Conservation (phyloP, 768 basidiomycete species). For the Kwoniella sp. region DNA sequence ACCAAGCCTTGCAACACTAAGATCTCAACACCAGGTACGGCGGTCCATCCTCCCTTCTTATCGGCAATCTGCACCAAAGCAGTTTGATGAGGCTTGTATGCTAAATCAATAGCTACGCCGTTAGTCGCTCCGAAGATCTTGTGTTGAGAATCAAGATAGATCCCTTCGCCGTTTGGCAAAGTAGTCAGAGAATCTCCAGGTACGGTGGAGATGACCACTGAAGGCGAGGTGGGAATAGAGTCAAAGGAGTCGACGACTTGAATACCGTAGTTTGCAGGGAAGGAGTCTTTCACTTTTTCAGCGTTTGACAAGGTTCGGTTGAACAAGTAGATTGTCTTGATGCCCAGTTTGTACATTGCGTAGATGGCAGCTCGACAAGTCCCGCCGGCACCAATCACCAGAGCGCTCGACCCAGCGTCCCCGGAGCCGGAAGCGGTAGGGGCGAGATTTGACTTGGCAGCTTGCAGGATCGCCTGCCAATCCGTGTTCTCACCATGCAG, state of each 20-base stretch:
- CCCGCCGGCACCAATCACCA: slow-evolving; percentile 94
- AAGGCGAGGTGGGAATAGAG: slow-evolving; percentile 58
- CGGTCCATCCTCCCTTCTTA: slow-evolving; percentile 40
- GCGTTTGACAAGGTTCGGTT: slow-evolving; percentile 82
- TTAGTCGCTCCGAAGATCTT: slow-evolving; percentile 62
- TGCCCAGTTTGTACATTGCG: slow-evolving; percentile 72
- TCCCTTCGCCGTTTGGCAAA: slow-evolving; percentile 55
- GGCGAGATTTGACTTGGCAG: slow-evolving; percentile 49
- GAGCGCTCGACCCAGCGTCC: slow-evolving; percentile 61
- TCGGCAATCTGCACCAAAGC: slow-evolving; percentile 71
- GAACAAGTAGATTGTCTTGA: slow-evolving; percentile 74
- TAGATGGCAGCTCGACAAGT: slow-evolving; percentile 93
- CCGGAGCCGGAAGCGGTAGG: slow-evolving; percentile 58
- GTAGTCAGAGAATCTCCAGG: slow-evolving; percentile 65
- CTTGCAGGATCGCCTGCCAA: slow-evolving; percentile 80
- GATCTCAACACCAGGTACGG: slow-evolving; percentile 52
- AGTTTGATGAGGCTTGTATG: slow-evolving; percentile 85
- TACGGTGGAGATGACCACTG: slow-evolving; percentile 85
- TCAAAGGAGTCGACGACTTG: slow-evolving; percentile 65
- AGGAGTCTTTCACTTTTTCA: slow-evolving; percentile 66
- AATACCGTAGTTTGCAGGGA: slow-evolving; percentile 66
- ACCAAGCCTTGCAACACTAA: slow-evolving; percentile 51
- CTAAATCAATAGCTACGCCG: slow-evolving; percentile 89
- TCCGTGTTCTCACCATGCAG: slow-evolving; percentile 94
- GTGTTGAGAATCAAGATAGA: slow-evolving; percentile 54